Conservation (phyloP, 192 early-diverging fungal species). For the Geranomyces michiganensis region DNA sequence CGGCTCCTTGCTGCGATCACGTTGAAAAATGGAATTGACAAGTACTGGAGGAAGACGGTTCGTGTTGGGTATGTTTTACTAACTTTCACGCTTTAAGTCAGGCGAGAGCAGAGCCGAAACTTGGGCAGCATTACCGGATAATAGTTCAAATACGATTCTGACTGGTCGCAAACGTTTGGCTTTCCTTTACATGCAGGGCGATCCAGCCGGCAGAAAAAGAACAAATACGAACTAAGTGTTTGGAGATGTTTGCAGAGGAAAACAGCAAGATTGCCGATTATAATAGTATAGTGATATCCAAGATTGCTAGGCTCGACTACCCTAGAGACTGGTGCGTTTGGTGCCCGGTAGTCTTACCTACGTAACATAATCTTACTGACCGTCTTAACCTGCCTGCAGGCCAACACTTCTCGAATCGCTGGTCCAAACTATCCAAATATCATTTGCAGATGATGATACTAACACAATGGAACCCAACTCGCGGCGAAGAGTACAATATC, state of each 20-base stretch:
- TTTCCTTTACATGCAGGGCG: slow-evolving; percentile 42
- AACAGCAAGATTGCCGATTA: slow-evolving; percentile 65
- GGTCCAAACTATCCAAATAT: slow-evolving; percentile 59
- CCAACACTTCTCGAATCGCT: slow-evolving; percentile 63
- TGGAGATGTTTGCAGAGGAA: slow-evolving; percentile 70
- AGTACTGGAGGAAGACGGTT: slow-evolving; percentile 83
- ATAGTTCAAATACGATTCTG: too few species aligned
- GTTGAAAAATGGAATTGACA: slow-evolving; percentile 90
- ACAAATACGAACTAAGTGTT: slow-evolving; percentile 63
- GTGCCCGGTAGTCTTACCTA: not conserved
- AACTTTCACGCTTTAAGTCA: too few species aligned
- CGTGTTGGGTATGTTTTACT: slow-evolving; percentile 25
- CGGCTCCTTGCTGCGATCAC: slow-evolving; percentile 77
- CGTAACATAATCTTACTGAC: too few species aligned
- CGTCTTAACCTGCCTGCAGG: too few species aligned
- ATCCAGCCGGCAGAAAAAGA: slow-evolving; percentile 73
- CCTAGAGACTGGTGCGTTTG: slow-evolving; percentile 73
- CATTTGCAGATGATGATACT: slow-evolving; percentile 33
- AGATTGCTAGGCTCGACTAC: slow-evolving; percentile 85
- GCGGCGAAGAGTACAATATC: slow-evolving; percentile 62
- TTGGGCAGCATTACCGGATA: too few species aligned
- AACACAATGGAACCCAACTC: slow-evolving; percentile 12
- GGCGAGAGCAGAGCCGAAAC: too few species aligned
- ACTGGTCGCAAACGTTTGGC: not conserved
- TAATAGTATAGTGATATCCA: slow-evolving; percentile 75